phyloP scores from a whole-genome alignment of 83 land plant genomes.

The Larix sibirica region DNA sequence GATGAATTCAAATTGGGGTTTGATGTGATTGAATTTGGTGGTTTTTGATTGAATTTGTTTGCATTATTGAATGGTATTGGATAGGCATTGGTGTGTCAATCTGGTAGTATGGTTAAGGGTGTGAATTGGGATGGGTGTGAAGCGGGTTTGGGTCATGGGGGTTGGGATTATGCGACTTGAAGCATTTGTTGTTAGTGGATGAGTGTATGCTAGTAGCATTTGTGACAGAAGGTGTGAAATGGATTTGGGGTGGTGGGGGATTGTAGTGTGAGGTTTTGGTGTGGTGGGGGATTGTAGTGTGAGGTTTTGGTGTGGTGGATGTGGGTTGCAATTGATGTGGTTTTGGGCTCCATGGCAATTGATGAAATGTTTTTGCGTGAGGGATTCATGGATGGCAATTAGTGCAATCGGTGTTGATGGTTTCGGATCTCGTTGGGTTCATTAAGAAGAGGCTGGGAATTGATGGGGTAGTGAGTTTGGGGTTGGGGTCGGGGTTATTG shows the following conservation, averaged over 20 bases:
- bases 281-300: not conserved
- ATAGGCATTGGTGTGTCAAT: not conserved
- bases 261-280: not conserved
- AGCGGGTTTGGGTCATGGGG: not conserved
- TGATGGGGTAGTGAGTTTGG: not conserved
- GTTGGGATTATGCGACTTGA: not conserved
- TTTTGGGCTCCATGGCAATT: not conserved
- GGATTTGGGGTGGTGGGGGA: not conserved
- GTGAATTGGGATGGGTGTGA: not conserved
- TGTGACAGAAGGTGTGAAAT: not conserved
- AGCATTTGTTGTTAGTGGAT: not conserved
- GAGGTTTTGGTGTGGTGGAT: not conserved
- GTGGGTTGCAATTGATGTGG: not conserved
- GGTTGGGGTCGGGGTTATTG: not conserved
- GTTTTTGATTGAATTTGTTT: not conserved
- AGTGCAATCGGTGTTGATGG: not conserved
- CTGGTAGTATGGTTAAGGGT: not conserved
- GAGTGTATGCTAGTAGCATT: conserved; percentile 10
- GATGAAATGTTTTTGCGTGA: not conserved
- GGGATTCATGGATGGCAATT: not conserved
- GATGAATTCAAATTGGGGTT: not conserved
- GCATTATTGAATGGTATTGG: not conserved
- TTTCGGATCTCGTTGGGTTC: not conserved
- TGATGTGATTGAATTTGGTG: not conserved
- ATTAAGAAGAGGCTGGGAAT: not conserved